phyloP scores from a whole-genome alignment of 139 green algal genomes.

The Asterochloris sp. region DNA sequence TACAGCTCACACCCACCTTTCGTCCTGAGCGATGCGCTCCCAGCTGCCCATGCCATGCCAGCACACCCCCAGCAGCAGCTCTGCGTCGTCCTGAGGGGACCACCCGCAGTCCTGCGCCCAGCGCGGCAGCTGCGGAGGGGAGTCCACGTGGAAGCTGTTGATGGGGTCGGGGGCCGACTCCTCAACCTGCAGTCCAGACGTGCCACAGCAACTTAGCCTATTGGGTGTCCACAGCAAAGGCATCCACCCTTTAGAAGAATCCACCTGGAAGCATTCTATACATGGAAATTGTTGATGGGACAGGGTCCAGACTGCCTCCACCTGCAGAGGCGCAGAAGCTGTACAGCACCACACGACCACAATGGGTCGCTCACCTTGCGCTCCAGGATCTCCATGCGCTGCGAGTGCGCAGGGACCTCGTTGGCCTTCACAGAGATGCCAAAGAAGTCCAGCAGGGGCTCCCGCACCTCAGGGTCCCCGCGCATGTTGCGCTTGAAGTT shows the following conservation, averaged over 20 bases:
- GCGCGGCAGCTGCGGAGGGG: slow-evolving; percentile 30
- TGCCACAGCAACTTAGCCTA: background rate
- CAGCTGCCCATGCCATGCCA: slow-evolving; percentile 79
- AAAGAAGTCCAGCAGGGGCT: slow-evolving; percentile 89
- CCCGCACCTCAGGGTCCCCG: slow-evolving; percentile 14
- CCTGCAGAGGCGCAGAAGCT: too few relatives aligned
- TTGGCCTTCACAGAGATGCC: slow-evolving; percentile 73
- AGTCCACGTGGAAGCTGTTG: slow-evolving; percentile 52
- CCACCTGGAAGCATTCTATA: background rate
- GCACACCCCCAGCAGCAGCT: slow-evolving; percentile 76
- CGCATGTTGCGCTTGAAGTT: background rate
- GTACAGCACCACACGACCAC: too few relatives aligned
- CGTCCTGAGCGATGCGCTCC: slow-evolving; percentile 71
- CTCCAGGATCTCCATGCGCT: slow-evolving; percentile 54
- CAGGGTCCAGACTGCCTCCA: too few relatives aligned
- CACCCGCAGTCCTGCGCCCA: slow-evolving; percentile 55
- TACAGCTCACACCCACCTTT: background rate
- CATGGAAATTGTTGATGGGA: too few relatives aligned
- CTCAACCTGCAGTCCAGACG: slow-evolving; percentile 13
- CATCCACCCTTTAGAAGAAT: background rate
- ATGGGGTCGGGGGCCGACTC: slow-evolving; percentile 17
- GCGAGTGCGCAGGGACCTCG: slow-evolving; percentile 62
- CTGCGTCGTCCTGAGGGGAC: slow-evolving; percentile 70
- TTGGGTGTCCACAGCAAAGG: background rate
- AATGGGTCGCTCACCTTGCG: slow-evolving; percentile 25